phyloP scores from a whole-genome alignment of 2,329 filamentous ascomycete genomes.

The Fonsecaea pugnacius region DNA sequence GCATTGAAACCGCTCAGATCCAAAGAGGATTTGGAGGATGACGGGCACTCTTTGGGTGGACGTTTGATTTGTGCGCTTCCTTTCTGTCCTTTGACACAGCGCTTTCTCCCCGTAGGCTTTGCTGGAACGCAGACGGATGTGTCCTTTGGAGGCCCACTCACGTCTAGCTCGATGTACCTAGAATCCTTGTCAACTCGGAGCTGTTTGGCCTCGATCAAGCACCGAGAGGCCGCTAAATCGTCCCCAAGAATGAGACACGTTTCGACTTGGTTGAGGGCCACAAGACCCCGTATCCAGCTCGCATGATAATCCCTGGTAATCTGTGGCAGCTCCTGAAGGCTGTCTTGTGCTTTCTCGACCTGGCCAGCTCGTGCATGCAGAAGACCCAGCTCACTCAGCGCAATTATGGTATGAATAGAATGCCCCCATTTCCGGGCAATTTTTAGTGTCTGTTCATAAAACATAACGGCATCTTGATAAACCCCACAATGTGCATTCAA shows the following conservation, averaged over 20 bases:
- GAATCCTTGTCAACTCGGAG: not conserved
- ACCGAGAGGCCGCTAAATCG: conserved; percentile 10
- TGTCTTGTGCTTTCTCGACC: conserved; percentile 16
- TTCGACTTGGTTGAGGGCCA: conserved; percentile 24
- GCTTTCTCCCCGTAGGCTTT: conserved; percentile 17
- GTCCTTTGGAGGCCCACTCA: not conserved
- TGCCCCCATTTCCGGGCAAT: conserved; percentile 59
- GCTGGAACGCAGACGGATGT: not conserved
- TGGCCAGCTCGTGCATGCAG: conserved; percentile 30
- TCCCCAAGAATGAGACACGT: conserved; percentile 20
- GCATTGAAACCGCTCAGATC: not conserved
- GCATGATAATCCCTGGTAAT: not conserved
- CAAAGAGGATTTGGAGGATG: not conserved
- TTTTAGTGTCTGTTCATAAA: conserved; percentile 80
- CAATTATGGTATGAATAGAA: not conserved
- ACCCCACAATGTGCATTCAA: conserved; percentile 84
- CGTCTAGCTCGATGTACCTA: not conserved
- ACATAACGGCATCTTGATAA: conserved; percentile 85
- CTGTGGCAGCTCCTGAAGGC: not conserved
- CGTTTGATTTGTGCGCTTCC: not conserved
- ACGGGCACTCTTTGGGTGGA: not conserved
- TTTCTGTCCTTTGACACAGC: conserved; percentile 12
- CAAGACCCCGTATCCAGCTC: not conserved
- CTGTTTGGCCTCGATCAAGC: conserved; percentile 16
- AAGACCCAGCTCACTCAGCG: conserved; percentile 24